Evolutionary conservation across 306 rosid species (phyloP).

Genomic region (Gillenia trifoliata): DNA sequence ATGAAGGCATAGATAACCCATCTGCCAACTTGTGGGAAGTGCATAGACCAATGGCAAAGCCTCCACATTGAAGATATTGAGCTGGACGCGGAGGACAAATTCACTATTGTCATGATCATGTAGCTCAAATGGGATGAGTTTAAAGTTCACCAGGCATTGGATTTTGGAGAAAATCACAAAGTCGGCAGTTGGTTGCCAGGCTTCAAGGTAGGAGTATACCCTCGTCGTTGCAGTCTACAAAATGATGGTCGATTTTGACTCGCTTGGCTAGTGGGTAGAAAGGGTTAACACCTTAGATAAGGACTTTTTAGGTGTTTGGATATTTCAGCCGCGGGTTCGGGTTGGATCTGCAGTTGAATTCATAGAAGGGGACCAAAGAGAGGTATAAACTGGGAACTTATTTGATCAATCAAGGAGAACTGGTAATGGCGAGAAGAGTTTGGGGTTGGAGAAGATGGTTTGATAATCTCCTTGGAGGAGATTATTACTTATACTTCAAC

Average conservation of each 20-base stretch:
- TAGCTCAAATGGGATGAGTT: not conserved
- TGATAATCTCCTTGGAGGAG: conserved; percentile 12
- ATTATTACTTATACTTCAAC: not conserved
- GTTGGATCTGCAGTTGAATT: not conserved
- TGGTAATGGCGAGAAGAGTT: conserved; percentile 28
- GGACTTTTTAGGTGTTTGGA: conserved; percentile 34
- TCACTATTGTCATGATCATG: conserved; percentile 11
- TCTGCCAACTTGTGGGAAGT: not conserved
- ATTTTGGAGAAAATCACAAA: conserved; percentile 24
- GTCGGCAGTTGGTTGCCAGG: conserved; percentile 24
- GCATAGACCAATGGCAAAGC: conserved; percentile 11
- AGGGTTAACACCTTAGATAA: conserved; percentile 30
- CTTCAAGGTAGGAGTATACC: conserved; percentile 40
- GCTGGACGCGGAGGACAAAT: conserved; percentile 37
- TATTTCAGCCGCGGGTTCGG: not conserved
- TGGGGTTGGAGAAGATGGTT: conserved; percentile 26
- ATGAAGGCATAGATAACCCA: not conserved
- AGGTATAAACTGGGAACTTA: conserved; percentile 12
- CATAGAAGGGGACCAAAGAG: not conserved
- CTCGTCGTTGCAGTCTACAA: conserved; percentile 37
- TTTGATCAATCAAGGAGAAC: conserved; percentile 46
- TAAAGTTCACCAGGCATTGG: conserved; percentile 38
- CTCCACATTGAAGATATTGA: conserved; percentile 47
- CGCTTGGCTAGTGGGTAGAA: conserved; percentile 47
- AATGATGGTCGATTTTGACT: not conserved